Percentiles rank a stretch among this genome's conserved stretches.
These are phyloP conservation scores for Mycena epipterygia DNA, from an alignment of 768 basidiomycete species.

Conservation along the genomic window DNA sequence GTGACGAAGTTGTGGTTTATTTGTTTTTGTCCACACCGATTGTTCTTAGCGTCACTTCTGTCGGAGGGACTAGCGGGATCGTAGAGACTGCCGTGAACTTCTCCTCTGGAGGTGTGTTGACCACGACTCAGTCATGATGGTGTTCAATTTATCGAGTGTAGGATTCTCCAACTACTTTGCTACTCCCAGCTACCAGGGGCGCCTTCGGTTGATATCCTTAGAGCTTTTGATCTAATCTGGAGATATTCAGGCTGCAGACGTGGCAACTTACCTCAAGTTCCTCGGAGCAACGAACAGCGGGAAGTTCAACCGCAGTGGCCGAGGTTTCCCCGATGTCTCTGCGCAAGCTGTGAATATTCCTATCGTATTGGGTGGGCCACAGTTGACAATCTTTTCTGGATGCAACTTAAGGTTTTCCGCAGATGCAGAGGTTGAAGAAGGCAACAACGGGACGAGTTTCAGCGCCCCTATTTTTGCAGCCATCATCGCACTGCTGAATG, in stretches of 20 bases:
- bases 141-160: not conserved
- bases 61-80: conserved; percentile 58
- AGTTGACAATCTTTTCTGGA: no score
- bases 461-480: conserved; percentile 15
- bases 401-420: no score
- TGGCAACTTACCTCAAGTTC: conserved; percentile 35
- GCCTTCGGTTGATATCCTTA: no score
- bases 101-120: conserved; percentile 57
- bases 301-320: conserved; percentile 47
- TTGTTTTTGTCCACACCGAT: not conserved
- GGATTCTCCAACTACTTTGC: conserved; percentile 63
- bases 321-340: conserved; percentile 16
- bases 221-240: no score
- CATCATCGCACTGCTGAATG: conserved; percentile 20
- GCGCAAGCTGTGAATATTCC: conserved; percentile 22
- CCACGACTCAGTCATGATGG: no score
- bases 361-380: conserved; percentile 7
- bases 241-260: conserved; percentile 36
- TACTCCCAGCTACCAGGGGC: conserved; percentile 43
- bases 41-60: conserved; percentile 34
- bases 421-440: conserved; percentile 16
- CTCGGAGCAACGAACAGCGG: conserved; percentile 52
- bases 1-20: not conserved
- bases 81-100: conserved; percentile 58
- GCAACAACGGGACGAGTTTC: conserved; percentile 13